A percentile compares a stretch with the other conserved stretches of the same genome.
phyloP scores from a whole-genome alignment of 805 yeast genomes.

The Nakazawaea sp. region DNA sequence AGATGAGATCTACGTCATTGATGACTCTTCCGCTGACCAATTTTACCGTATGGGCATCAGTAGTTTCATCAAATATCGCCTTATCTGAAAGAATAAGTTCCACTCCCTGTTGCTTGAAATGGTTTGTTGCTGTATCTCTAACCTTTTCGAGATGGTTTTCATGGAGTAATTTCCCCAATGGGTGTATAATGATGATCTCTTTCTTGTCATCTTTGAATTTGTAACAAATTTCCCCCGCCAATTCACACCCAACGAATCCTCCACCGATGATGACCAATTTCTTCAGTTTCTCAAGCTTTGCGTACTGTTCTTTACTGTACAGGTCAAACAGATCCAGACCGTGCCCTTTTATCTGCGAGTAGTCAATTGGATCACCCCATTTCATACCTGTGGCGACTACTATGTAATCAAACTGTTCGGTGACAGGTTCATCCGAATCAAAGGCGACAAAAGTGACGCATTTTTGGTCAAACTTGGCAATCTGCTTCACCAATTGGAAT shows the following conservation, averaged over 20 bases:
- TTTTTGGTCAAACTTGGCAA: conserved; percentile 13
- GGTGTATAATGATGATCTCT: conserved; percentile 19
- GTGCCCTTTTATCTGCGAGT: background rate
- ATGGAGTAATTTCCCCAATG: conserved; percentile 12
- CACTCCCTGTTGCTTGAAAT: conserved; percentile 3
- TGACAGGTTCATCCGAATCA: background rate
- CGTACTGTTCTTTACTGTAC: conserved; percentile 13
- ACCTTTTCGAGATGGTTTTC: conserved; percentile 3
- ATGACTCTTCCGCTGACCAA: conserved; percentile 6
- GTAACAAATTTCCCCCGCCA: conserved; percentile 24
- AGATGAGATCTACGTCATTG: conserved; percentile 16
- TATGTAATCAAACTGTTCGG: conserved; percentile 17
- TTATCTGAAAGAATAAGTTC: conserved; percentile 11
- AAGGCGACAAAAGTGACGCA: conserved; percentile 13
- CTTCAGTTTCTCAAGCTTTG: conserved; percentile 16
- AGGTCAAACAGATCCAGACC: conserved; percentile 10
- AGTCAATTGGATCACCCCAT: conserved; percentile 21
- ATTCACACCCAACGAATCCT: conserved; percentile 23
- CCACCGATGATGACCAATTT: conserved; percentile 25
- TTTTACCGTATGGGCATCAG: background rate
- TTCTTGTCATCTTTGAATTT: conserved; percentile 18
- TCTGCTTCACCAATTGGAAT: conserved; percentile 16
- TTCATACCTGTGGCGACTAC: conserved; percentile 25
- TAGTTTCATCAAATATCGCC: conserved; percentile 7
- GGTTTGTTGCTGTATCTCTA: conserved; percentile 2